Evolutionary conservation across 2,329 filamentous ascomycete genomes (phyloP).

Genomic region (Ophiostoma pallidulum): DNA sequence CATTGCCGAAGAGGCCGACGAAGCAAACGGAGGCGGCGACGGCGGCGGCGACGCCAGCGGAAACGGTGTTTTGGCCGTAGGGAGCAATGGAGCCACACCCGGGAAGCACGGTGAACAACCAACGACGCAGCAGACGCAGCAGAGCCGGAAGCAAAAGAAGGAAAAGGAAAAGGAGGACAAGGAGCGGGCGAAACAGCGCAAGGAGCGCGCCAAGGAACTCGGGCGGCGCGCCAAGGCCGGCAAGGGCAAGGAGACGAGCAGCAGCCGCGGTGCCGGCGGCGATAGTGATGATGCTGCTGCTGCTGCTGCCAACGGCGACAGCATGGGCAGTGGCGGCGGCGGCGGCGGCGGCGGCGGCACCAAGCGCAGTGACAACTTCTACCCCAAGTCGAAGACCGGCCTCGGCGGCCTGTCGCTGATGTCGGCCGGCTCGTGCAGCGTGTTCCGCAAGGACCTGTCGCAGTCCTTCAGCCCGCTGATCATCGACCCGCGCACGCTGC

Average conservation of each 20-base stretch:
- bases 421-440: conserved; percentile 74
- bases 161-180: conserved; percentile 6
- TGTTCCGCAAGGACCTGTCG: conserved; percentile 91
- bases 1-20: conserved; percentile 8
- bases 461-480: conserved; percentile 84
- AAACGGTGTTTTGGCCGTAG: too few species aligned
- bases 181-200: conserved; percentile 5
- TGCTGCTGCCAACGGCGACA: not conserved
- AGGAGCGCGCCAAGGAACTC: conserved; percentile 4
- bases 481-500: conserved; percentile 70
- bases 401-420: conserved; percentile 79
- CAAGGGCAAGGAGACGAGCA: not conserved
- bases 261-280: conserved; percentile 7
- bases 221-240: not conserved
- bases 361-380: conserved; percentile 64
- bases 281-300: conserved; percentile 52
- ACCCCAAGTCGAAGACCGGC: conserved; percentile 78
- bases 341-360: not conserved
- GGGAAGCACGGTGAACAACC: not conserved
- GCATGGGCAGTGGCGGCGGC: not conserved
- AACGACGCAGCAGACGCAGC: too few species aligned
- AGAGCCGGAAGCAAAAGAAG: conserved; percentile 21
- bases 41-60: not conserved
- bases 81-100: not conserved
- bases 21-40: not conserved